phyloP scores from a whole-genome alignment of 2,329 filamentous ascomycete species.

The Pseudogymnoascus sp. region DNA sequence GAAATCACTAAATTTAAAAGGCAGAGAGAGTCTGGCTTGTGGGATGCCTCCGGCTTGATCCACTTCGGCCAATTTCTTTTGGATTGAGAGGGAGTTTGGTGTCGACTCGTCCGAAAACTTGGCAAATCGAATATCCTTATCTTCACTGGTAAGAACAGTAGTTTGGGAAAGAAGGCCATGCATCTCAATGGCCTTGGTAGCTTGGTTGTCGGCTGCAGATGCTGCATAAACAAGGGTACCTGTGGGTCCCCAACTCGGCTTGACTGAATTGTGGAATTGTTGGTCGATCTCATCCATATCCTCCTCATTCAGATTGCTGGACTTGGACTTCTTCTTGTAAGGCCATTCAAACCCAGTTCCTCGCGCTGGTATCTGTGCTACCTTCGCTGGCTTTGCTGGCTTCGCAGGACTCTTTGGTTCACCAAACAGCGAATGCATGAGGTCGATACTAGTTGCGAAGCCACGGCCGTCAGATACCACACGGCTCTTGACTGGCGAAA shows the following conservation, averaged over 20 bases:
- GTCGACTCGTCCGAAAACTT: constrained; percentile 54
- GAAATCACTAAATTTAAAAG: constrained; percentile 43
- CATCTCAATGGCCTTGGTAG: constrained; percentile 28
- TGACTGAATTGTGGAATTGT: constrained; percentile 63
- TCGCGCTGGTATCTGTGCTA: not conserved
- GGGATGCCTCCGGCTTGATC: constrained; percentile 51
- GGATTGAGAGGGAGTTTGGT: constrained; percentile 45
- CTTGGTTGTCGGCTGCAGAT: not conserved
- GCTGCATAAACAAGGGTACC: constrained; percentile 63
- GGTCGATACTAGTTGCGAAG: constrained; percentile 82
- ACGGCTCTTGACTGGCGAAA: constrained; percentile 16
- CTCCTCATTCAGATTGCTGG: constrained; percentile 51
- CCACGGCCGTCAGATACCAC: constrained; percentile 43
- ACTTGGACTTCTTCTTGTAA: constrained; percentile 71
- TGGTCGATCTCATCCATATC: constrained; percentile 56
- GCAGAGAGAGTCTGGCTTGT: constrained; percentile 40
- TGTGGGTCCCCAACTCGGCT: constrained; percentile 70
- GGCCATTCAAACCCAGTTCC: constrained; percentile 57
- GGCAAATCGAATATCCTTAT: constrained; percentile 56
- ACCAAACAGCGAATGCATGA: constrained; percentile 92
- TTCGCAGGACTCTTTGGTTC: constrained; percentile 53
- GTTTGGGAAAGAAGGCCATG: constrained; percentile 46
- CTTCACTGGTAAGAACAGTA: constrained; percentile 53
- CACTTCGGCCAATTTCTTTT: constrained; percentile 49
- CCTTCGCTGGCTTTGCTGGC: constrained; percentile 32